phyloP scores from a whole-genome alignment of 2,329 filamentous ascomycete species.

The Hypocreales sp. region DNA sequence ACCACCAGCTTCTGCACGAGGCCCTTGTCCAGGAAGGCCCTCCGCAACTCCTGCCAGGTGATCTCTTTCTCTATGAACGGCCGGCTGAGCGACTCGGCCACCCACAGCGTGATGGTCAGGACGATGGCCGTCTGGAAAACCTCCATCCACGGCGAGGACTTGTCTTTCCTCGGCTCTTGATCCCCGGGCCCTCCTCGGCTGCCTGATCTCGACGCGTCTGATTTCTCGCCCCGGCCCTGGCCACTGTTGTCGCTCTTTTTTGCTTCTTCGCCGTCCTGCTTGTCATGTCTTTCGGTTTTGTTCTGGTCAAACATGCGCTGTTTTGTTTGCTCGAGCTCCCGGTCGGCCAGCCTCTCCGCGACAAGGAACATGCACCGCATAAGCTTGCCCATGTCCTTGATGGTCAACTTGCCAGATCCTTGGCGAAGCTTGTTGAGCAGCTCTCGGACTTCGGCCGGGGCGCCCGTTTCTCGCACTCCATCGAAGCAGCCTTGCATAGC shows the following conservation, averaged over 20 bases:
- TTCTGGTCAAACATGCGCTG: conserved; percentile 9
- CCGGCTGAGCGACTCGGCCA: conserved; percentile 23
- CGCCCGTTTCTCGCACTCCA: conserved; percentile 49
- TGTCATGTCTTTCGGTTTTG: conserved; percentile 7
- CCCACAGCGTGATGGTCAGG: conserved; percentile 39
- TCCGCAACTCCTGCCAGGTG: conserved; percentile 93
- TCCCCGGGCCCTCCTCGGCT: conserved; percentile 10
- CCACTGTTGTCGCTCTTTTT: conserved; percentile 6
- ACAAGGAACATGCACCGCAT: conserved; percentile 21
- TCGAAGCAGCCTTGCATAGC: no score
- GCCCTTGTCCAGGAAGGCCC: conserved; percentile 88
- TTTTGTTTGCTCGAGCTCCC: conserved; percentile 10
- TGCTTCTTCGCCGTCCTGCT: conserved; percentile 8
- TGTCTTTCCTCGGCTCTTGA: conserved; percentile 22
- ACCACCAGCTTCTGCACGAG: conserved; percentile 87
- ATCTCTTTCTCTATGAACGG: conserved; percentile 51
- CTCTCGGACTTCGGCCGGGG: conserved; percentile 52
- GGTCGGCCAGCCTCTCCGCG: conserved; percentile 18
- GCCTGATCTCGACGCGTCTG: conserved; percentile 7
- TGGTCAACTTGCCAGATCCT: conserved; percentile 36
- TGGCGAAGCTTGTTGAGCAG: conserved; percentile 36
- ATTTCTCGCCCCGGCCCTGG: conserved; percentile 6
- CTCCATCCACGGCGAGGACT: conserved; percentile 17
- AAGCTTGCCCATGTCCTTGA: conserved; percentile 20
- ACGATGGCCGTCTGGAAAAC: conserved; percentile 20